Conservation (phyloP, 192 early-diverging fungal genomes). For the Backusella westeae region DNA sequence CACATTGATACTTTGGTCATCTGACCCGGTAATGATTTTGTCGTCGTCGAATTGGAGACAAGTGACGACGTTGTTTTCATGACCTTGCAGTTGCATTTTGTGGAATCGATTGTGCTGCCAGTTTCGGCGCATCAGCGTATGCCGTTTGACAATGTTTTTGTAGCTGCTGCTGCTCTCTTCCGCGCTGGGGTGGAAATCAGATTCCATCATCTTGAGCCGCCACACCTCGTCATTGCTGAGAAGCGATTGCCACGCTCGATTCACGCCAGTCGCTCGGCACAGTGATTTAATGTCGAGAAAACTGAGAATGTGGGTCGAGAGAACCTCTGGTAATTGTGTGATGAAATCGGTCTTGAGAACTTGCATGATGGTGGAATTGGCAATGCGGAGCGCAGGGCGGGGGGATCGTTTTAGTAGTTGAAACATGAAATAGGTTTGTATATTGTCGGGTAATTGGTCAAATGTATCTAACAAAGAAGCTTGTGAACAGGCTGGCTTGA, state of each 20-base stretch:
- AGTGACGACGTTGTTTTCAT: slow-evolving; percentile 67
- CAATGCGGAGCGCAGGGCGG: slow-evolving; percentile 73
- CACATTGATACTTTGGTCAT: slow-evolving; percentile 92
- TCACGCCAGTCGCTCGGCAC: slow-evolving; percentile 76
- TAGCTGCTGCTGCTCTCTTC: slow-evolving; percentile 51
- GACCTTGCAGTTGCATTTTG: slow-evolving; percentile 79
- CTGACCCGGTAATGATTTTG: slow-evolving; percentile 93
- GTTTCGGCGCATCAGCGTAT: slow-evolving; percentile 79
- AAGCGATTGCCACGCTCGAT: slow-evolving; percentile 69
- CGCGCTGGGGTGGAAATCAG: slow-evolving; percentile 41
- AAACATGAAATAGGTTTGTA: slow-evolving; percentile 90
- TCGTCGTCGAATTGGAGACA: slow-evolving; percentile 94
- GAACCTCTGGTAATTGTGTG: slow-evolving; percentile 60
- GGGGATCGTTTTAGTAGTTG: slow-evolving; percentile 84
- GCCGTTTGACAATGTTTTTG: slow-evolving; percentile 77
- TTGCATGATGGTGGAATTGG: slow-evolving; percentile 78
- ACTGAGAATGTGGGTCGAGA: slow-evolving; percentile 73
- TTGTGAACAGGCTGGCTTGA: background rate
- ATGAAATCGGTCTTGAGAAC: slow-evolving; percentile 89
- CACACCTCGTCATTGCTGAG: slow-evolving; percentile 65
- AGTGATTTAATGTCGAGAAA: slow-evolving; percentile 82
- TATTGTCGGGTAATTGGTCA: slow-evolving; percentile 69
- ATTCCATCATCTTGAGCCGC: slow-evolving; percentile 40
- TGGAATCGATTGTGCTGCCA: slow-evolving; percentile 76
- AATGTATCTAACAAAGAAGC: slow-evolving; percentile 56